phyloP scores from a whole-genome alignment of 345 rosid species.

The Trapa bicornis region DNA sequence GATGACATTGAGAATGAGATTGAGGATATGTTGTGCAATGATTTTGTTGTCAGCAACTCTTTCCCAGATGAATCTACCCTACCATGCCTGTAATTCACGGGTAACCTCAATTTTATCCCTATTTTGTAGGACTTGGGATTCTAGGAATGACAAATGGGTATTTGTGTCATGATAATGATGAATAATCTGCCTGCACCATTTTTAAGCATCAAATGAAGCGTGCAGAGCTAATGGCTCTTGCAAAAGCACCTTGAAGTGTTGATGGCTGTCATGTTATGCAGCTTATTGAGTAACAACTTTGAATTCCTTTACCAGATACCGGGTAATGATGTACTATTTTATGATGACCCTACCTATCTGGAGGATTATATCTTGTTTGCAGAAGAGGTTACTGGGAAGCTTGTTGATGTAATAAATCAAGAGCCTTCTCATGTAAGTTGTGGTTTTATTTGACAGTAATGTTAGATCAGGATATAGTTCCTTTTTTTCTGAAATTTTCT shows the following conservation, averaged over 20 bases:
- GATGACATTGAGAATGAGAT: conserved; percentile 44
- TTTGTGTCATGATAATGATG: not conserved
- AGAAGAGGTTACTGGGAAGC: conserved; percentile 28
- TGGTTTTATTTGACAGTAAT: not conserved
- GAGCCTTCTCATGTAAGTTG: conserved; percentile 51
- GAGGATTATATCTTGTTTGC: conserved; percentile 40
- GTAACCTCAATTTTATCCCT: conserved; percentile 16
- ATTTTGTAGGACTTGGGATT: not conserved
- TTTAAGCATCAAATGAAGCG: not conserved
- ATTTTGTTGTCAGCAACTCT: conserved; percentile 48
- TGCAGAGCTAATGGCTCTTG: not conserved
- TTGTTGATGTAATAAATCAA: conserved; percentile 41
- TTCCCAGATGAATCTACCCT: conserved; percentile 68
- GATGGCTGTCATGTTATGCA: not conserved
- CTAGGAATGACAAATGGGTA: not conserved
- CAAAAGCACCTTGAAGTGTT: not conserved
- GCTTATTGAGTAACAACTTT: not conserved
- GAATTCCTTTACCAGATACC: conserved; percentile 26
- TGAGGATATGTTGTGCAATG: conserved; percentile 43
- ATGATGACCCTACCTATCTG: conserved; percentile 48
- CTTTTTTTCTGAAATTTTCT: conserved; percentile 12
- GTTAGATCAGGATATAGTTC: not conserved
- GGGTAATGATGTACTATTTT: conserved; percentile 50
- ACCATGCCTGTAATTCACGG: conserved; percentile 36
- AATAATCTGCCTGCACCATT: not conserved